These are phyloP conservation scores for Pestalotiopsis sp. DNA, from an alignment of 2,329 filamentous ascomycete species.

Conservation along the genomic window DNA sequence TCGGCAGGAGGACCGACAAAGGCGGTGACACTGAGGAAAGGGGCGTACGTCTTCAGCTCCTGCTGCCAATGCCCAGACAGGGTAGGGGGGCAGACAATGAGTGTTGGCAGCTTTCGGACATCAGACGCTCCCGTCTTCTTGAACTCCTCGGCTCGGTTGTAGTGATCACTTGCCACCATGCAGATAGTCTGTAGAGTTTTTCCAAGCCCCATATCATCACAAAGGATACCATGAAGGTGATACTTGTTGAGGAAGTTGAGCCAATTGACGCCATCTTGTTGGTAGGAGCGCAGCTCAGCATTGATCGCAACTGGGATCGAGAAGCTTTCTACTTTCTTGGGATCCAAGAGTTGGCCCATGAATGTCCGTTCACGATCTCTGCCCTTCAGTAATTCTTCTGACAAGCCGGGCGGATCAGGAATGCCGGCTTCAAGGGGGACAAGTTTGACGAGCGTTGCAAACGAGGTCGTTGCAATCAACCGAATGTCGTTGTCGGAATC, in stretches of 20 bases:
- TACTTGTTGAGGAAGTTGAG: slow-evolving; percentile 97
- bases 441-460: slow-evolving; percentile 94
- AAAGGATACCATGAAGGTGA: slow-evolving; percentile 95
- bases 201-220: slow-evolving; percentile 98
- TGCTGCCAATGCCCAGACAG: slow-evolving; percentile 98
- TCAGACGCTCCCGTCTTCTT: slow-evolving; percentile 79
- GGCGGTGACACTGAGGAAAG: slow-evolving; percentile 84
- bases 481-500: slow-evolving; percentile 96
- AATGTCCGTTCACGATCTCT: slow-evolving; percentile 94
- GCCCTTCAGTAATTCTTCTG: slow-evolving; percentile 82
- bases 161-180: slow-evolving; percentile 97
- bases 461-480: slow-evolving; percentile 92
- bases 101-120: slow-evolving; percentile 76
- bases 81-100: slow-evolving; percentile 95
- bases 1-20: slow-evolving; percentile 90
- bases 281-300: slow-evolving; percentile 92
- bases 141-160: slow-evolving; percentile 88
- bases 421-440: slow-evolving; percentile 97
- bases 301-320: slow-evolving; percentile 95
- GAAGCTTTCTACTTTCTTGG: slow-evolving; percentile 95
- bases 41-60: slow-evolving; percentile 92
- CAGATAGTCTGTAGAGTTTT: slow-evolving; percentile 97
- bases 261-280: slow-evolving; percentile 99
- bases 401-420: slow-evolving; percentile 90
- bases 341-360: slow-evolving; percentile 92